A percentile compares a stretch with the other conserved stretches of the same genome.
Conservation (phyloP, 2,329 filamentous ascomycete species). For the Penicillium sp. region DNA sequence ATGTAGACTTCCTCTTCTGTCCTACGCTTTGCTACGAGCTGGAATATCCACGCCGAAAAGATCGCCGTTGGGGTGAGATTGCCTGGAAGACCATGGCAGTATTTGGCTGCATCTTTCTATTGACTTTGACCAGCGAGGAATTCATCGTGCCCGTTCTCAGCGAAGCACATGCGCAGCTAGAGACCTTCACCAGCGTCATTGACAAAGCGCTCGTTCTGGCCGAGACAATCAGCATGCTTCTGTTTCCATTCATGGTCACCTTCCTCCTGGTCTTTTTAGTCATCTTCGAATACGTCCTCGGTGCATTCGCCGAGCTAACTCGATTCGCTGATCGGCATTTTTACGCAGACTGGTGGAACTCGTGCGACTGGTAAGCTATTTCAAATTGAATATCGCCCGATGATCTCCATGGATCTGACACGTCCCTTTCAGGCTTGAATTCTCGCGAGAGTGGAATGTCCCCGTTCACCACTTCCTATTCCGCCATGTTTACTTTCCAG, state of each 20-base stretch:
- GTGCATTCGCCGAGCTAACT: constrained; percentile 90
- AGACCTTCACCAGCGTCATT: constrained; percentile 44
- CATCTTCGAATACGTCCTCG: constrained; percentile 95
- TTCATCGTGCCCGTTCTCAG: constrained; percentile 87
- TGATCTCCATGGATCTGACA: background rate
- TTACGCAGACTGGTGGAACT: constrained; percentile 71
- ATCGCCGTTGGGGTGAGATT: constrained; percentile 73
- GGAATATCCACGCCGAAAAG: constrained; percentile 76
- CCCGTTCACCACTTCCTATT: constrained; percentile 94
- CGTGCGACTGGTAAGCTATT: constrained; percentile 42
- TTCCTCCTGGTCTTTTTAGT: constrained; percentile 94
- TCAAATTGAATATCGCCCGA: too few relatives aligned
- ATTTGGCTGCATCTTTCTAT: constrained; percentile 92
- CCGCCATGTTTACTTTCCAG: constrained; percentile 86
- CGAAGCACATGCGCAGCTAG: constrained; percentile 58
- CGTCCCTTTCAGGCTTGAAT: constrained; percentile 64
- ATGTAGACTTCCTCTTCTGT: constrained; percentile 78
- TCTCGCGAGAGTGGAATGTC: constrained; percentile 95
- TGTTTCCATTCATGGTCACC: constrained; percentile 96
- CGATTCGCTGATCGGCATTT: constrained; percentile 91
- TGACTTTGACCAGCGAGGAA: constrained; percentile 86
- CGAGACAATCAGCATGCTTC: constrained; percentile 81
- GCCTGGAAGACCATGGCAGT: constrained; percentile 80
- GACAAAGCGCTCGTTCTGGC: constrained; percentile 75
- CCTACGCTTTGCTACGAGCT: constrained; percentile 97